Base-by-base conservation (phyloP, 2,329 filamentous ascomycete genomes). In the Didymella lethalis region DNA sequence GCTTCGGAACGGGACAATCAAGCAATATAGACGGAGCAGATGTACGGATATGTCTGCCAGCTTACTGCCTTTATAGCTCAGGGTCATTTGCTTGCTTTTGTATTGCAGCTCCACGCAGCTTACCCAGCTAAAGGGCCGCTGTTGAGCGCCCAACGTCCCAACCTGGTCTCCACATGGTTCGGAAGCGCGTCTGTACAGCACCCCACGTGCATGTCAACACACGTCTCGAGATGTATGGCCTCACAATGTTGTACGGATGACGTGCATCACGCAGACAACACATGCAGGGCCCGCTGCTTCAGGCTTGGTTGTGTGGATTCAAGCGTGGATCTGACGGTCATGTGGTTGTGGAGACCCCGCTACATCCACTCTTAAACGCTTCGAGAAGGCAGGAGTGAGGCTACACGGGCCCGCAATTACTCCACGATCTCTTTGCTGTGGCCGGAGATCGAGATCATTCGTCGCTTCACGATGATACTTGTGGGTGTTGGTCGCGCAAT, bases 231-330 rank as follows among this genome's bases (percentile, higher is more conserved):
- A 40, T 38, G 16, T 46, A 18, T 28, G 47, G 31, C 31, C 31
- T 47, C 28, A 46, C 43, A 45, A 53, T 45, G 49, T 45, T 50
- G 56, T 50, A 32, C 50, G 41, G 11, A 54, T 59, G 56, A 59
- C 50, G 56, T 54, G 56, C 56, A 54, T 59, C 50, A 50, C 50
- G 50, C 48, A 57, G 41, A 57, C 34, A 34, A 47, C 34, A 32
- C 32, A 59, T 54, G 56, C 56, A 54, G 50, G 40, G 46, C 40
- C 26, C 26, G 26, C 56, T 53, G 46, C n/a, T 28, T 41, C 49
- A 7, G 50, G 50, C 8, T 43, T 50, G 50, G 45, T 16, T 25
- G 11, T 41, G 48, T 36, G 7, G 28, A 7, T 11, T 28, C 2
- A n/a, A 20, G 23, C 56, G 53, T 48, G 55, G 56, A 28, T 50